Percentiles rank a stretch among this genome's conserved stretches.
Conservation (phyloP, 305 asterid species). For the Solanum chacoense region DNA sequence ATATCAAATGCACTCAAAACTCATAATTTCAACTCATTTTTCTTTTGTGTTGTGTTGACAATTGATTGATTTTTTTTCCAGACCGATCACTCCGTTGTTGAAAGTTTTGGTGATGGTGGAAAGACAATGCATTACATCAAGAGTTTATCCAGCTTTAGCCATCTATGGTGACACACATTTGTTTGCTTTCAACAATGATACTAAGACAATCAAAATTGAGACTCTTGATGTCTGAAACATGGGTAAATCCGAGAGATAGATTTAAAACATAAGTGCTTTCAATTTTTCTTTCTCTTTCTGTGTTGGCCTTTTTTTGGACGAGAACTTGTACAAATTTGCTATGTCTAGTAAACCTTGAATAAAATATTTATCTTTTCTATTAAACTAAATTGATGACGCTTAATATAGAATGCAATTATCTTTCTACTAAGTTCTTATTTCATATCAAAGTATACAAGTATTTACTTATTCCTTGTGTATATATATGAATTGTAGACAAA, state of each 20-base stretch:
- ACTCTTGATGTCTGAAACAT: slow-evolving; percentile 27
- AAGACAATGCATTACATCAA: slow-evolving; percentile 23
- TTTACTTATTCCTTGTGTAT: neutral
- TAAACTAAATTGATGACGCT: neutral
- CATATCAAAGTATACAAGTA: neutral
- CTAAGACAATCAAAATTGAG: slow-evolving; percentile 13
- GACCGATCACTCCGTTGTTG: slow-evolving; percentile 37
- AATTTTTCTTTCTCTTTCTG: neutral
- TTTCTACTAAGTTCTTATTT: neutral
- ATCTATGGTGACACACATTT: slow-evolving; percentile 15
- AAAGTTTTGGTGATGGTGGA: slow-evolving; percentile 29
- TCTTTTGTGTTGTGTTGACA: neutral
- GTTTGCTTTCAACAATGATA: slow-evolving; percentile 35
- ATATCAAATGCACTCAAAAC: neutral
- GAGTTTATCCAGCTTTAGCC: slow-evolving; percentile 29
- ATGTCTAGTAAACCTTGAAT: neutral
- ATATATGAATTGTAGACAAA: neutral
- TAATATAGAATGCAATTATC: neutral
- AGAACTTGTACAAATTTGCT: neutral
- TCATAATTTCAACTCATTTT: neutral
- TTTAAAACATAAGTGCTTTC: neutral
- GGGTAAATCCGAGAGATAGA: neutral
- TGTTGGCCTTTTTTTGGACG: neutral
- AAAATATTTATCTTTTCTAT: neutral
- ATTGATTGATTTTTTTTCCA: neutral